Evolutionary conservation across 768 basidiomycete species (phyloP), one percentile per base, ranked within the genome.

Genomic region (Lentinula guzmanii): DNA sequence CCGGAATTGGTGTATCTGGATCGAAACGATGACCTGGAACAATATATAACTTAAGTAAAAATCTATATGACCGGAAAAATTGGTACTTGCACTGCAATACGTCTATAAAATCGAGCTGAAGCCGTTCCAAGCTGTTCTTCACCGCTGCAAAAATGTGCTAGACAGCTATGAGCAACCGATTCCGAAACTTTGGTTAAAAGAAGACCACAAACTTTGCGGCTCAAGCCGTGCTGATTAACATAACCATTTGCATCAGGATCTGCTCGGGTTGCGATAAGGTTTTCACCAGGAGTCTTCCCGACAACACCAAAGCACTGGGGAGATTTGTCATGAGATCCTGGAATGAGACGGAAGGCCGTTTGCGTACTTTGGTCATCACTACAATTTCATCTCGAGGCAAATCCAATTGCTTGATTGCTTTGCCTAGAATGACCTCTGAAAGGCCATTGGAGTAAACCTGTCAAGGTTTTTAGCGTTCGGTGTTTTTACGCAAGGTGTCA

Each of bases 91-190:
- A 88, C 75, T 91, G 90, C 7, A 91, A 72, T 1, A 91, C 72
- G 67, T 92, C 91, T 66, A 93, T 78, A 64, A 91, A 90, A 56
- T 92, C 90, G 31, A 90, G 70, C 51, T 90, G 86, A 2, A 93
- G 77, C 16, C 90, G 79, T 68, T 87, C 72, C 62, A 92, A 70
- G 50, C 83, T 84, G 15, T 75, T 72, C 66, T 86, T 85, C 39
- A 88, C 82, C 0, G 83, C 75, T 37, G 86, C 87, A 65, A 93
- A 92, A 42, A 92, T 90, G 66, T 86, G 84, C 85, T 91, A 45
- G 21, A 34, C 39, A 35, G 71, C 68, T 65, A 70, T 66, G 3
- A 65, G 53, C n/a, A 13, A 33, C 18, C 11, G 5, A 39, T 7
- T 28, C 3, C 8, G 18, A 3, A 15, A 3, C 21, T 42, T 16